A percentile compares a stretch with the other conserved stretches of the same genome.
Evolutionary conservation across 257 asterid species (phyloP).

Genomic region (Cynanchum wilfordii): DNA sequence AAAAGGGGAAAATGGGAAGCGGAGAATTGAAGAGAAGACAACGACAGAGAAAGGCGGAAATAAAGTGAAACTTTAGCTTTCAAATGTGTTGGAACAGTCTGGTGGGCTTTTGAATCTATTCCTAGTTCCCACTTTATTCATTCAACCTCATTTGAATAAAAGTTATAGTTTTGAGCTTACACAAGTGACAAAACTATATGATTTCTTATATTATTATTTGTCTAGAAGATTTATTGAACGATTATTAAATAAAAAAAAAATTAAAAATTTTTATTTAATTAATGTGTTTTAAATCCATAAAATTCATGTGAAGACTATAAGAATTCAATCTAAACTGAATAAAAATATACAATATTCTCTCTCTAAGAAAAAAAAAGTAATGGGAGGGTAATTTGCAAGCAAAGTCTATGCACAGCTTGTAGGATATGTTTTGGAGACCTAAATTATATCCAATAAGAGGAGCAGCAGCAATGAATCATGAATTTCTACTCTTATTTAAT

Average conservation of each 20-base stretch:
- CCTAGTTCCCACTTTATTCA: not conserved
- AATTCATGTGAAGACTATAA: too few relatives aligned
- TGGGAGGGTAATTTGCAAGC: not conserved
- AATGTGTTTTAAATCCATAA: too few relatives aligned
- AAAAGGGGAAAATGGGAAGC: not conserved
- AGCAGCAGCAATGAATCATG: too few relatives aligned
- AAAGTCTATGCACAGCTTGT: not conserved
- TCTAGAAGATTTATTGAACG: too few relatives aligned
- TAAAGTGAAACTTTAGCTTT: not conserved
- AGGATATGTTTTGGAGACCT: not conserved
- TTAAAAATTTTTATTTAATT: too few relatives aligned
- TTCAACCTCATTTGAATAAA: not conserved
- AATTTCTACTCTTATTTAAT: not conserved
- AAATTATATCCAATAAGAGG: not conserved
- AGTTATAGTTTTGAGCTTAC: too few relatives aligned
- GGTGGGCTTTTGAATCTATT: not conserved
- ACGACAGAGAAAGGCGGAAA: not conserved
- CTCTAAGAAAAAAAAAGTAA: too few relatives aligned
- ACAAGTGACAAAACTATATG: too few relatives aligned
- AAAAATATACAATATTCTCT: too few relatives aligned
- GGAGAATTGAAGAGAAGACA: not conserved
- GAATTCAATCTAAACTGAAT: too few relatives aligned
- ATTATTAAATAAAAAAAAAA: too few relatives aligned
- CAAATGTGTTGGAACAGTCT: constrained; percentile 6
- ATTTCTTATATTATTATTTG: too few relatives aligned